phyloP scores from a whole-genome alignment of 164 flowering plant genomes.

The Nelumbo lutea region DNA sequence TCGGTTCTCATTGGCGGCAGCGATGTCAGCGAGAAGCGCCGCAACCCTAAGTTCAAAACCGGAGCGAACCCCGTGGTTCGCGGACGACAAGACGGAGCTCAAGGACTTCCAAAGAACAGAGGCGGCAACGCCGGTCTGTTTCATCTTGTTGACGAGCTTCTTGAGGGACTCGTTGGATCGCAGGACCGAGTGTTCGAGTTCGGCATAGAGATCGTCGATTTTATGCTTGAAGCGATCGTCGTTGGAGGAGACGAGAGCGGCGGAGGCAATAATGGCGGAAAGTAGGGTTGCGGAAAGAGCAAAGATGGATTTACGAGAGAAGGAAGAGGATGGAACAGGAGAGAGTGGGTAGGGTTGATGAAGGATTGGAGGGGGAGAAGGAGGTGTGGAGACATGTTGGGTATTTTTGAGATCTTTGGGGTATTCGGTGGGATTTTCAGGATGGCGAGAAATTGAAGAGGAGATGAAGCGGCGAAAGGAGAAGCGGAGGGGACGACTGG shows the following conservation, averaged over 20 bases:
- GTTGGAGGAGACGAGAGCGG: constrained; percentile 13
- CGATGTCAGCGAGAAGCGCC: constrained; percentile 82
- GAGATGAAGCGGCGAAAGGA: not conserved
- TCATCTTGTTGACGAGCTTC: constrained; percentile 42
- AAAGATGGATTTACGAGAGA: constrained; percentile 23
- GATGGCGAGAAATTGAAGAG: constrained; percentile 8
- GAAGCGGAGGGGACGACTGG: constrained; percentile 17
- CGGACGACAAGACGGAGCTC: constrained; percentile 73
- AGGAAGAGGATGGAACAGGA: constrained; percentile 16
- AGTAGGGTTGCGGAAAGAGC: constrained; percentile 48
- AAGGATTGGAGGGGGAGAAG: constrained; percentile 20
- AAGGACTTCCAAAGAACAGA: constrained; percentile 82
- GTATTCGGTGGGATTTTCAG: constrained; percentile 13
- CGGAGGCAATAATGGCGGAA: constrained; percentile 29
- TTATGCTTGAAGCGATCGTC: constrained; percentile 2
- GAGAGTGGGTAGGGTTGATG: constrained; percentile 15
- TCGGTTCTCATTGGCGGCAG: constrained; percentile 64
- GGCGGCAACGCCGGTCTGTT: constrained; percentile 76
- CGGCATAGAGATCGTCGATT: constrained; percentile 19
- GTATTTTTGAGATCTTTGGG: constrained; percentile 10
- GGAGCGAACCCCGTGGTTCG: constrained; percentile 76
- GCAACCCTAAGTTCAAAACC: constrained; percentile 93
- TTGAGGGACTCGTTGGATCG: constrained; percentile 39
- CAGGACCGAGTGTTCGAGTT: constrained; percentile 34
- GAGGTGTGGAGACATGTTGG: constrained; percentile 19